Percentiles rank a stretch among this genome's conserved stretches.
These are phyloP conservation scores for Dryas integrifolia DNA, from an alignment of 331 rosid species.

Conservation along the genomic window DNA sequence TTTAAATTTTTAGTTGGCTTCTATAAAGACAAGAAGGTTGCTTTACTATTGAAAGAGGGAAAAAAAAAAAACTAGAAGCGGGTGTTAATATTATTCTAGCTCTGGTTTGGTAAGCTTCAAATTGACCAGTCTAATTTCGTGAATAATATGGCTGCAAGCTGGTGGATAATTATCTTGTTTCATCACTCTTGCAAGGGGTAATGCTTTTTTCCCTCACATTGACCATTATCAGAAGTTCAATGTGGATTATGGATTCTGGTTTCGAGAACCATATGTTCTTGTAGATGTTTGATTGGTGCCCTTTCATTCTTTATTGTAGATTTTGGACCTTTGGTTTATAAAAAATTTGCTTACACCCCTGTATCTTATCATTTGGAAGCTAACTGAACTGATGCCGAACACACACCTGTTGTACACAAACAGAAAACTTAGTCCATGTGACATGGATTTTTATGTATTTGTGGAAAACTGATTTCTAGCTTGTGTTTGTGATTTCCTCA, in stretches of 20 bases:
- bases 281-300: not conserved
- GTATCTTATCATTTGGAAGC: not conserved
- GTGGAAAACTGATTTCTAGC: not conserved
- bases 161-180: not conserved
- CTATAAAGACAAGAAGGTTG: not conserved
- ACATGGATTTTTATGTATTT: not conserved
- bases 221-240: not conserved
- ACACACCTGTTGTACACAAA: not conserved
- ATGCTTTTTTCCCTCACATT: not conserved
- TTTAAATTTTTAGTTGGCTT: not conserved
- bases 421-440: not conserved
- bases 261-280: not conserved
- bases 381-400: not conserved
- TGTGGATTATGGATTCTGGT: not conserved
- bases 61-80: not conserved
- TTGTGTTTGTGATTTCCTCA: conserved; percentile 12
- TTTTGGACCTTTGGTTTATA: not conserved
- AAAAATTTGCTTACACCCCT: not conserved
- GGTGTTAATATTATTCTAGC: not conserved
- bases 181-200: not conserved
- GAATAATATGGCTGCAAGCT: not conserved
- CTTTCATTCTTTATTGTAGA: not conserved
- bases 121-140: not conserved
- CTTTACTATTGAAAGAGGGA: not conserved
- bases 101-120: not conserved